Percentiles rank a stretch among this genome's conserved stretches.
phyloP scores from a whole-genome alignment of 2,329 filamentous ascomycete genomes.

The Claviceps quebecensis region DNA sequence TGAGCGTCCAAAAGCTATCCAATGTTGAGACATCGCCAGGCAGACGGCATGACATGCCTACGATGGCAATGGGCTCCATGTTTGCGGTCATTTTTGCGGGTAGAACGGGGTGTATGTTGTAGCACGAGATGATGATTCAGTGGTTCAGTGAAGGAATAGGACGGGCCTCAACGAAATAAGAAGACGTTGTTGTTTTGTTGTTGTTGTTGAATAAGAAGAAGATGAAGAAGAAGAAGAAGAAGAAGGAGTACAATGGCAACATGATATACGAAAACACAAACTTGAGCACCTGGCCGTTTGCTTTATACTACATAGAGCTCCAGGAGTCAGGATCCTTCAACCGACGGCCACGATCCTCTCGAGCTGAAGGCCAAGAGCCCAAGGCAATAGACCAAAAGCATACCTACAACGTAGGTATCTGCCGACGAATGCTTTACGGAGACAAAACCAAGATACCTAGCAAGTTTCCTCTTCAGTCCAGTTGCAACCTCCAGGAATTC shows the following conservation, averaged over 20 bases:
- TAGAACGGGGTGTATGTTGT: not conserved
- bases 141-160: not conserved
- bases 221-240: not conserved
- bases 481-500: not conserved
- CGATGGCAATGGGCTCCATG: conserved; percentile 26
- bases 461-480: not conserved
- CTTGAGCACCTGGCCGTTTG: not conserved
- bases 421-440: too few species aligned
- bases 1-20: conserved; percentile 31
- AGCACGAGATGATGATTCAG: not conserved
- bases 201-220: too few species aligned
- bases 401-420: not conserved
- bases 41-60: conserved; percentile 33
- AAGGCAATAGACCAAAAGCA: not conserved
- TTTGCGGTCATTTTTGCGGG: conserved; percentile 2
- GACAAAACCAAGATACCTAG: not conserved
- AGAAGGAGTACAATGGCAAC: not conserved
- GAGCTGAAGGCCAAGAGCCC: too few species aligned
- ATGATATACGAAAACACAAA: not conserved
- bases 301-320: not conserved
- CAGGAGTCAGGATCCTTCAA: not conserved
- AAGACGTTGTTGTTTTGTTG: not conserved
- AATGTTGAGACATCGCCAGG: conserved; percentile 28
- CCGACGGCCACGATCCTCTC: too few species aligned
- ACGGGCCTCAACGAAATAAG: not conserved